Evolutionary conservation across 257 asterid genomes (phyloP).

Genomic region (Plantago major): DNA sequence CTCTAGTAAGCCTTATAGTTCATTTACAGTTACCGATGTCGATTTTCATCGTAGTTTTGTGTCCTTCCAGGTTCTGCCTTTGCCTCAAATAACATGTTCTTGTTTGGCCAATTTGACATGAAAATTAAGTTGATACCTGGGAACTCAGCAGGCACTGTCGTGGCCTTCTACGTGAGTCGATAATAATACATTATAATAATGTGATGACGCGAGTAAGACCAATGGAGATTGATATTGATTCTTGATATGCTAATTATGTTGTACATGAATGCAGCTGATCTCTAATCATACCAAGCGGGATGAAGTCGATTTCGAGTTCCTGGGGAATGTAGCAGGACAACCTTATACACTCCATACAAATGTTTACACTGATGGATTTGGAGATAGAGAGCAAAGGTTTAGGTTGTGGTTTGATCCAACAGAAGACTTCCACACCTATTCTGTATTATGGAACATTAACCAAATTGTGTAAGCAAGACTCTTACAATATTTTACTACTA

Average conservation of each 20-base stretch:
- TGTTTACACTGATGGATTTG: constrained; percentile 67
- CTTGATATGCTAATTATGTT: background rate
- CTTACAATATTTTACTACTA: background rate
- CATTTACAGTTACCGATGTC: background rate
- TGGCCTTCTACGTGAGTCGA: constrained; percentile 66
- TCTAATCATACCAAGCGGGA: constrained; percentile 61
- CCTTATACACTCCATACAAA: constrained; percentile 74
- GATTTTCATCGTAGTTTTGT: background rate
- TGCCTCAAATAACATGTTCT: constrained; percentile 66
- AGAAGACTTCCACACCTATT: constrained; percentile 74
- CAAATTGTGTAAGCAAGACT: constrained; percentile 72
- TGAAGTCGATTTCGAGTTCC: constrained; percentile 92
- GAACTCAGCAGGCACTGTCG: constrained; percentile 87
- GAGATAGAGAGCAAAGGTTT: constrained; percentile 67
- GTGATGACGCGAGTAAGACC: too few species aligned
- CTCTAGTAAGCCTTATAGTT: background rate
- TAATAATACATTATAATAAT: background rate
- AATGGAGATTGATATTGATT: background rate
- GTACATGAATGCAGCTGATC: constrained; percentile 43
- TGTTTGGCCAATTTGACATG: constrained; percentile 86
- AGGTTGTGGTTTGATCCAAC: constrained; percentile 94
- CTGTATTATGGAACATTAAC: constrained; percentile 73
- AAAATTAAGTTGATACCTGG: constrained; percentile 72
- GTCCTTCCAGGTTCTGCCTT: constrained; percentile 48
- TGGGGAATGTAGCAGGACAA: constrained; percentile 62